A percentile compares a stretch with the other conserved stretches of the same genome.
Evolutionary conservation across 2,329 filamentous ascomycete species (phyloP).

Genomic region (Aureobasidium pullulans): DNA sequence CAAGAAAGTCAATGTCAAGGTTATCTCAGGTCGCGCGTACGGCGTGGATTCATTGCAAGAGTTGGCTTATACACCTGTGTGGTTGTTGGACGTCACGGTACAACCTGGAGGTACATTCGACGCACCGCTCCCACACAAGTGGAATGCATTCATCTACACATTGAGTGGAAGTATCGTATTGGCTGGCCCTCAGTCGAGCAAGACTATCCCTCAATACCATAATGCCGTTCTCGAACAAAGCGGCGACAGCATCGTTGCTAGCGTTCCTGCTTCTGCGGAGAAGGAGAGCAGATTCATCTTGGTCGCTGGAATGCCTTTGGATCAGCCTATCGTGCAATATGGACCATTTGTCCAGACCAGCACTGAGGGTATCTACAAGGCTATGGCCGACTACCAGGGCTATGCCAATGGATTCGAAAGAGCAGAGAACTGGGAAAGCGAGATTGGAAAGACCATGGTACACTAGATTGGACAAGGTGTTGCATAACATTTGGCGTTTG

Average conservation of each 20-base stretch:
- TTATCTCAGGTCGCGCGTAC: constrained; percentile 79
- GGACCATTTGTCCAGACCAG: constrained; percentile 75
- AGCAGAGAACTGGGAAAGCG: constrained; percentile 69
- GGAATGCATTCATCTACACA: constrained; percentile 86
- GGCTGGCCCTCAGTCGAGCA: constrained; percentile 41
- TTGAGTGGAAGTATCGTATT: constrained; percentile 66
- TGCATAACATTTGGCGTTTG: too few species aligned
- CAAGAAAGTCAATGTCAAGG: constrained; percentile 71
- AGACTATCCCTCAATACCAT: constrained; percentile 62
- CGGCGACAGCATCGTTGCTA: constrained; percentile 67
- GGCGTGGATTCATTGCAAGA: constrained; percentile 83
- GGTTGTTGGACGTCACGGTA: constrained; percentile 79
- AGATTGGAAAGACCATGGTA: constrained; percentile 75
- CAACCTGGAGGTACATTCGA: constrained; percentile 68
- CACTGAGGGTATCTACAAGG: constrained; percentile 66
- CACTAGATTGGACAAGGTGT: neutral
- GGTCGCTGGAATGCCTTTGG: constrained; percentile 69
- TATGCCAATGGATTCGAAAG: constrained; percentile 73
- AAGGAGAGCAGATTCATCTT: constrained; percentile 57
- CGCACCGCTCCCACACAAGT: constrained; percentile 69
- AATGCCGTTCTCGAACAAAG: constrained; percentile 80
- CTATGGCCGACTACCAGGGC: constrained; percentile 67
- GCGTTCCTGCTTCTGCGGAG: constrained; percentile 59
- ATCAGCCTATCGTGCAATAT: constrained; percentile 76
- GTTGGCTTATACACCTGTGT: constrained; percentile 93